Evolutionary conservation across 345 rosid species (phyloP).

Genomic region (Eucalyptus coolabah): DNA sequence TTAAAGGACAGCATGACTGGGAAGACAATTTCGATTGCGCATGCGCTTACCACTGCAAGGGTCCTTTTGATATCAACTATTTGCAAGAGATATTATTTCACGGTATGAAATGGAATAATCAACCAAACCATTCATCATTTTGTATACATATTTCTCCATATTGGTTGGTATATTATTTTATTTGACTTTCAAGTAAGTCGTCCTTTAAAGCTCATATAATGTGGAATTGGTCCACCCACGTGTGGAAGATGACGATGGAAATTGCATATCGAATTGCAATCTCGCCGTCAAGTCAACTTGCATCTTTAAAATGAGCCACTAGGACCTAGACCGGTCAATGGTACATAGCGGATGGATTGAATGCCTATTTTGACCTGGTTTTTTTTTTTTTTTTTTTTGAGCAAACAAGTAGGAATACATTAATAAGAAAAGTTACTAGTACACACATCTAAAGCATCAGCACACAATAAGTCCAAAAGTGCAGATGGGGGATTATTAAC

Average conservation of each 20-base stretch:
- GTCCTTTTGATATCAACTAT: not conserved
- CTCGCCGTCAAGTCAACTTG: not conserved
- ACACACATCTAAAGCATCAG: too few relatives aligned
- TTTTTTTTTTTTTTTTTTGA: too few relatives aligned
- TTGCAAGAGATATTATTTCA: not conserved
- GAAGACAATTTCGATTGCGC: not conserved
- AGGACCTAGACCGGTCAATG: not conserved
- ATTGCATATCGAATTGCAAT: not conserved
- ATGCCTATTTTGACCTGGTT: not conserved
- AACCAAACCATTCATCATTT: not conserved
- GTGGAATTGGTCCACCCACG: not conserved
- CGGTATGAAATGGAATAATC: not conserved
- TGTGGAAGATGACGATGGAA: not conserved
- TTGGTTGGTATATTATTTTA: not conserved
- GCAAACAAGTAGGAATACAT: too few relatives aligned
- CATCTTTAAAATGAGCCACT: not conserved
- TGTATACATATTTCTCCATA: not conserved
- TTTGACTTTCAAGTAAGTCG: not conserved
- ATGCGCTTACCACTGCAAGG: not conserved
- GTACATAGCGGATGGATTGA: not conserved
- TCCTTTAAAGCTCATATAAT: not conserved
- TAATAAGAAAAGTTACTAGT: too few relatives aligned
- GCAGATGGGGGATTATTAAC: too few relatives aligned
- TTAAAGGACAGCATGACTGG: not conserved
- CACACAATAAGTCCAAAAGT: too few relatives aligned